Evolutionary conservation across 441 rosid genomes (phyloP).

Genomic region (Erysimum cheiri): DNA sequence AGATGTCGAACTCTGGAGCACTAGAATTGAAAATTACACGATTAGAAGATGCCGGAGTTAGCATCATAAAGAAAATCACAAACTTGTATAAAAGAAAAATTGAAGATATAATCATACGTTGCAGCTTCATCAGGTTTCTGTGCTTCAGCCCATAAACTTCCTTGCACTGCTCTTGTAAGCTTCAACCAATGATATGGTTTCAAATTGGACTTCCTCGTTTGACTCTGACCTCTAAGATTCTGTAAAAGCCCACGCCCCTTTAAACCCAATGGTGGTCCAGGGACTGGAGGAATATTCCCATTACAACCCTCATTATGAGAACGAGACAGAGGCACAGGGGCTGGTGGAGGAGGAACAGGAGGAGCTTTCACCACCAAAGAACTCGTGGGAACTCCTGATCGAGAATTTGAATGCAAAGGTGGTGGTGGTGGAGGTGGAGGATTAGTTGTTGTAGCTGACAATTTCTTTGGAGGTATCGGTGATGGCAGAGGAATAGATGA

Average conservation of each 20-base stretch:
- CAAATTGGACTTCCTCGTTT: conserved; percentile 70
- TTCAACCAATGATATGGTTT: conserved; percentile 98
- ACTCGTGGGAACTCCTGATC: conserved; percentile 10
- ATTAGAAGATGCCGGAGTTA: conserved; percentile 25
- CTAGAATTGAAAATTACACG: conserved; percentile 47
- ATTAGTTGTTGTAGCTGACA: conserved; percentile 24
- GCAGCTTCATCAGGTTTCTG: conserved; percentile 85
- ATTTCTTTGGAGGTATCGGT: conserved; percentile 44
- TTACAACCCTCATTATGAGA: conserved; percentile 48
- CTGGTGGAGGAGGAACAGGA: conserved; percentile 75
- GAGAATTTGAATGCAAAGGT: conserved; percentile 46
- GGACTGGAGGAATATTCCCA: conserved; percentile 70
- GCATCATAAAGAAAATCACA: conserved; percentile 18
- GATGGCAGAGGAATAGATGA: conserved; percentile 44
- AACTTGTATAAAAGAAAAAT: conserved; percentile 22
- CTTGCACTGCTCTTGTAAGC: conserved; percentile 88
- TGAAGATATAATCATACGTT: conserved; percentile 52
- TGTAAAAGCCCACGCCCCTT: conserved; percentile 69
- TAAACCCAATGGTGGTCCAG: conserved; percentile 71
- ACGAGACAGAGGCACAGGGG: conserved; percentile 50
- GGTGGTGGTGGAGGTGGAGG: conserved; percentile 69
- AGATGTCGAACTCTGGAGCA: conserved; percentile 88
- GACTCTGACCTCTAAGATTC: conserved; percentile 57
- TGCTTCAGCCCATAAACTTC: conserved; percentile 96
- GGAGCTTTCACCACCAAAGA: conserved; percentile 39